These are phyloP conservation scores for Serendipita sp. DNA, from an alignment of 768 basidiomycete genomes.

Conservation along the genomic window DNA sequence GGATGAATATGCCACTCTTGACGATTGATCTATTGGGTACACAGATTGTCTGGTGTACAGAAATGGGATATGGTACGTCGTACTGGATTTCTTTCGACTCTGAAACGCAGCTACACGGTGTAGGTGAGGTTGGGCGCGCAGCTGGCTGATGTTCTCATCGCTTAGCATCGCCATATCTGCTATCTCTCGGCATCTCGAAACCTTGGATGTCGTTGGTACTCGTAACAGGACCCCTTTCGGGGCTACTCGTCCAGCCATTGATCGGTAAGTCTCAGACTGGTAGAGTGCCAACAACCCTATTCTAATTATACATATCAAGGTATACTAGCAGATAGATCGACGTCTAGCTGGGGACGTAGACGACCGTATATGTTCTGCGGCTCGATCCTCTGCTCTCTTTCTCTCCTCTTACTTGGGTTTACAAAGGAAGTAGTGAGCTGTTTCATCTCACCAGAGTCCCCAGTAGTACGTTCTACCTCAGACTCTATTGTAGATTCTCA, in stretches of 20 bases:
- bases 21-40: constrained; percentile 73
- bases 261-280: constrained; percentile 35
- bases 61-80: constrained; percentile 69
- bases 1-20: constrained; percentile 49
- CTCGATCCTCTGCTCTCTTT: constrained; percentile 43
- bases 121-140: constrained; percentile 20
- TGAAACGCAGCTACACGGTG: not conserved
- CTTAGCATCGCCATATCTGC: constrained; percentile 64
- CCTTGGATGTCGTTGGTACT: constrained; percentile 82
- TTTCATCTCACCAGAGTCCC: constrained; percentile 23
- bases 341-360: constrained; percentile 68
- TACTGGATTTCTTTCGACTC: not conserved
- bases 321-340: constrained; percentile 62
- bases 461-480: constrained; percentile 18
- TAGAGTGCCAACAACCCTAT: not conserved
- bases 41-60: constrained; percentile 84
- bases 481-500: constrained; percentile 2
- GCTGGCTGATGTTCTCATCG: not conserved
- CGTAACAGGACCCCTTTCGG: constrained; percentile 79
- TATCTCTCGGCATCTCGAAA: constrained; percentile 77
- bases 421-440: constrained; percentile 48
- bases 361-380: constrained; percentile 73
- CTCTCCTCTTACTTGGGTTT: constrained; percentile 74
- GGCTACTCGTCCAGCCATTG: constrained; percentile 79
- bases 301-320: constrained; percentile 16